A percentile compares a stretch with the other conserved stretches of the same genome.
Conservation (phyloP, 768 basidiomycete genomes). For the Psilocybe cyanescens region DNA sequence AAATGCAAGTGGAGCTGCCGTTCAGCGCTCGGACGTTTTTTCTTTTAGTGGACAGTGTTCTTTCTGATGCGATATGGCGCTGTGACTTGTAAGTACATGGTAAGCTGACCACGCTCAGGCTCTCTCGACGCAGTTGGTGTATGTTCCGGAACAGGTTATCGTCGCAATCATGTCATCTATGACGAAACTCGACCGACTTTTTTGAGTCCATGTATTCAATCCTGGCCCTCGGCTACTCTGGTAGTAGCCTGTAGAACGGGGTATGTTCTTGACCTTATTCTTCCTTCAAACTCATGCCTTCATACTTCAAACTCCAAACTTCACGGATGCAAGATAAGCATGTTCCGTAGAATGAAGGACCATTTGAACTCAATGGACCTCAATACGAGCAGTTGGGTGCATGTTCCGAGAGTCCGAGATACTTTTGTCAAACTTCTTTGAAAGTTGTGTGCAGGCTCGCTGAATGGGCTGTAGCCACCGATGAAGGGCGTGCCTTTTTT, state of each 20-base stretch:
- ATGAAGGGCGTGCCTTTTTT: no score
- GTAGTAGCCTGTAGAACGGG: constrained; percentile 1
- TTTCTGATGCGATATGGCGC: no score
- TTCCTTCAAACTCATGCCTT: not conserved
- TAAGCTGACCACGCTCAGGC: no score
- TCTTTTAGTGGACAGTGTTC: no score
- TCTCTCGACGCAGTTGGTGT: not conserved
- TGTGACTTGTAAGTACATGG: not conserved
- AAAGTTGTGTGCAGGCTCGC: no score
- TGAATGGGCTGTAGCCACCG: no score
- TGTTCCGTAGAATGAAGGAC: no score
- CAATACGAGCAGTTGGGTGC: no score
- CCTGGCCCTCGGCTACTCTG: not conserved
- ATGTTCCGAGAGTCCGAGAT: no score
- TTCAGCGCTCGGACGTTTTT: not conserved
- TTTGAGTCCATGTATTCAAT: not conserved
- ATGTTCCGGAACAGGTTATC: not conserved
- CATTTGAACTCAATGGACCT: no score
- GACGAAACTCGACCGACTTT: not conserved
- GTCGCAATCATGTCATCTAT: not conserved
- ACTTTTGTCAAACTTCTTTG: no score
- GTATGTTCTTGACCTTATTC: not conserved
- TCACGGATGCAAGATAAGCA: no score
- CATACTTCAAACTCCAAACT: not conserved
- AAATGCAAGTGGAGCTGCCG: not conserved